Base-by-base conservation (phyloP, 805 yeast species). In the Suhomyces prunicola region DNA sequence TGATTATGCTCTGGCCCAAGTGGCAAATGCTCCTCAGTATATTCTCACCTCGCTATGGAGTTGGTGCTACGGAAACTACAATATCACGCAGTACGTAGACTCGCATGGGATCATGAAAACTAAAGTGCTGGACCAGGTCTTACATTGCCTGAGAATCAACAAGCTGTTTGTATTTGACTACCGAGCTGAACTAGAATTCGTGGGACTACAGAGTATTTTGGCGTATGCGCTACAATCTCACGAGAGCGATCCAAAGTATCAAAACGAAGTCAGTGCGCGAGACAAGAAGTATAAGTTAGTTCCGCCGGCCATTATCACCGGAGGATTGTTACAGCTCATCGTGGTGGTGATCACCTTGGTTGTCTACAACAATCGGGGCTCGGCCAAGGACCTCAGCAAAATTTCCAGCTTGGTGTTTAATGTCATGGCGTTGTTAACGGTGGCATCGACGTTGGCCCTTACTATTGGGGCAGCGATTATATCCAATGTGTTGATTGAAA, bases 1-100 rank as follows among this genome's bases (percentile, higher is more conserved):
- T 1, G 64, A 69, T 12, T 83, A 81, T 58, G 77, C 83, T 4
- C 69, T 73, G 53, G 63, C 62, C 3, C 78, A 80, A 56, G 83
- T 82, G 12, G 66, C 68, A 5, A 54, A 60, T 27, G 79, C 83
- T 1, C 85, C 86, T 1, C 84, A 82, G 59, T 76, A 68, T 53
- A 70, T 80, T 5, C 56, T 69, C 9, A 68, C 76, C 0, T 67
- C 76, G 6, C 48, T 79, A 3, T 69, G 75, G 72, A 63, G 67
- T 48, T 79, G 79, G 74, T 81, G 85, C 58, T 71, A 65, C 49
- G 81, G 80, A 1, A 66, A 63, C 50, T 77, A 74, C 55, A 68
- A 69, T 45, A 50, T 57, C 17, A 61, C 69, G 17, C 33, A 54
- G 22, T 17, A 45, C 22, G 13, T 24, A 35, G 51, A 54, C 40